These are phyloP conservation scores for Paraleonurus japonicus DNA, from an alignment of 257 asterid species.

Conservation along the genomic window DNA sequence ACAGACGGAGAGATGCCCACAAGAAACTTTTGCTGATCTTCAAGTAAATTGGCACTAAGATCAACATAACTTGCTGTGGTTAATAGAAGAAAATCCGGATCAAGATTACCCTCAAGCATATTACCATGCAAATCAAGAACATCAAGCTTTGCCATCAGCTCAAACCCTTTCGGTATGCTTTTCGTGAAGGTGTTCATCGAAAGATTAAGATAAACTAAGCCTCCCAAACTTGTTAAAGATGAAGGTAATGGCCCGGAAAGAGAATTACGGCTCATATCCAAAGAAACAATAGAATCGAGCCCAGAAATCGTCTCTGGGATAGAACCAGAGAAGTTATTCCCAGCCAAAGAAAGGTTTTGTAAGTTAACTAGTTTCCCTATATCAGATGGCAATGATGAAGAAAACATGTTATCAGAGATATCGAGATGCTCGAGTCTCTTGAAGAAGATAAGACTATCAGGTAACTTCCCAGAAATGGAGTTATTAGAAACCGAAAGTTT, in stretches of 20 bases:
- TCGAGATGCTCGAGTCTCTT: slow-evolving; percentile 66
- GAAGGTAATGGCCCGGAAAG: slow-evolving; percentile 66
- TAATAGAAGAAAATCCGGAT: slow-evolving; percentile 53
- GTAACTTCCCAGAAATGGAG: slow-evolving; percentile 63
- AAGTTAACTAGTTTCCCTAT: slow-evolving; percentile 55
- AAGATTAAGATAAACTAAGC: slow-evolving; percentile 68
- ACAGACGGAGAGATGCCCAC: slow-evolving; percentile 59
- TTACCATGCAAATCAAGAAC: slow-evolving; percentile 82
- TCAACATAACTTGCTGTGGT: slow-evolving; percentile 76
- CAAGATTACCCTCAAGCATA: slow-evolving; percentile 72
- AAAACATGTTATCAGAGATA: slow-evolving; percentile 64
- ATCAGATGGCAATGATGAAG: slow-evolving; percentile 62
- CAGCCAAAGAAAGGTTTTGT: slow-evolving; percentile 75
- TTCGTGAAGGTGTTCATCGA: slow-evolving; percentile 60
- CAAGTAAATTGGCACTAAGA: slow-evolving; percentile 69
- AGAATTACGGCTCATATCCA: slow-evolving; percentile 71
- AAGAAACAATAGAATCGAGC: slow-evolving; percentile 56
- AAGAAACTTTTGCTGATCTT: slow-evolving; percentile 44
- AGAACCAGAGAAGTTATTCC: slow-evolving; percentile 77
- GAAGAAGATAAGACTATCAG: slow-evolving; percentile 48
- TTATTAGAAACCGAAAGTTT: slow-evolving; percentile 77
- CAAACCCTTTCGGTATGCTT: slow-evolving; percentile 77
- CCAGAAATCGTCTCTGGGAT: slow-evolving; percentile 70
- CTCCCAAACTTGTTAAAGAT: slow-evolving; percentile 50
- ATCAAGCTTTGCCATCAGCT: slow-evolving; percentile 60